phyloP scores from a whole-genome alignment of 306 rosid genomes.

The Bauhinia variegata region DNA sequence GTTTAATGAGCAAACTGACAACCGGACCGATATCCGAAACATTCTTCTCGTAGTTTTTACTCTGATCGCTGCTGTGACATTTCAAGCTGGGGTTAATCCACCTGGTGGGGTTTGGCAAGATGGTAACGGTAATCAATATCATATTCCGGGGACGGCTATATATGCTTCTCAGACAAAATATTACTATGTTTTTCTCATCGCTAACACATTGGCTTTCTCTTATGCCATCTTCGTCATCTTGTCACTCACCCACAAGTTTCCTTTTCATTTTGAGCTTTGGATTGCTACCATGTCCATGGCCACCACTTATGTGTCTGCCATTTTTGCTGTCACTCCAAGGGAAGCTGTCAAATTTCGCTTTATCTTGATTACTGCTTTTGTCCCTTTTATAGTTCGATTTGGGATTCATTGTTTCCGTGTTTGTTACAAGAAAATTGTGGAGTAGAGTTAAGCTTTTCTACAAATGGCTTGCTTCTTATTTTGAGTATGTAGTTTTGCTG shows the following conservation, averaged over 20 bases:
- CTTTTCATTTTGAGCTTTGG: slow-evolving; percentile 35
- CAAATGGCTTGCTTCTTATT: too few relatives aligned
- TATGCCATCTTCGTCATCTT: slow-evolving; percentile 31
- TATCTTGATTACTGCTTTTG: slow-evolving; percentile 26
- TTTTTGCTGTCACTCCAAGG: slow-evolving; percentile 39
- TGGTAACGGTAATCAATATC: rapidly evolving
- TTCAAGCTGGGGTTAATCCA: slow-evolving; percentile 48
- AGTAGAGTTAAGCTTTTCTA: too few relatives aligned
- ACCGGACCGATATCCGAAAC: slow-evolving; percentile 19
- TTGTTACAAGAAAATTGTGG: too few relatives aligned
- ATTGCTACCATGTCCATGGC: slow-evolving; percentile 38
- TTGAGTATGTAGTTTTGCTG: too few relatives aligned
- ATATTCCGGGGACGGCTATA: slow-evolving; percentile 33
- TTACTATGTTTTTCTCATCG: slow-evolving; percentile 37
- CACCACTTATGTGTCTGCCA: slow-evolving; percentile 36
- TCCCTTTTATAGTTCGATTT: slow-evolving; percentile 17
- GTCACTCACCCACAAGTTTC: slow-evolving; percentile 33
- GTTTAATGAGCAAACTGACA: slow-evolving; percentile 18
- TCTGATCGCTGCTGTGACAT: slow-evolving; percentile 44
- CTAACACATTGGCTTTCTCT: slow-evolving; percentile 43
- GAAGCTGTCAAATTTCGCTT: slow-evolving; percentile 28
- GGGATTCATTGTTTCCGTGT: background rate
- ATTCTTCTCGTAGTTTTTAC: slow-evolving; percentile 39
- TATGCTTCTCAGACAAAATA: background rate
- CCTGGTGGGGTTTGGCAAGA: slow-evolving; percentile 62